Percentiles rank a stretch among this genome's conserved stretches.
These are phyloP conservation scores for Cryptomeria japonica DNA, from an alignment of 75 land plant species.

Conservation along the genomic window DNA sequence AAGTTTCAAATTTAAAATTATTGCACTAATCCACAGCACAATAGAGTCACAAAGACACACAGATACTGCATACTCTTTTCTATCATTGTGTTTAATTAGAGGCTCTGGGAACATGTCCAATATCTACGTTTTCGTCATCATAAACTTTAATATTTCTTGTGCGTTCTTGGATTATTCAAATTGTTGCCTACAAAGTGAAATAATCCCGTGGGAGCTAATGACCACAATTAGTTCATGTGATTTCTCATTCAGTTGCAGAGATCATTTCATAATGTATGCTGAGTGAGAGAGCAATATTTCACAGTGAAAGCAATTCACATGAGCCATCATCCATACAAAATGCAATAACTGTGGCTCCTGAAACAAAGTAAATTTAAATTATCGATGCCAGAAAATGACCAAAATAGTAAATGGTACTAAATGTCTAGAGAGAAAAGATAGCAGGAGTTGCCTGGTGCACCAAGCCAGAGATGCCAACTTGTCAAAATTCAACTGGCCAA, in stretches of 20 bases:
- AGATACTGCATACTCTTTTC: not conserved
- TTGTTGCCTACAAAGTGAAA: not conserved
- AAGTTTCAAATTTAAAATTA: no score
- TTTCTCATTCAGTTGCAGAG: not conserved
- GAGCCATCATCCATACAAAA: not conserved
- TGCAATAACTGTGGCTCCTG: not conserved
- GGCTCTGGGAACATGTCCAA: not conserved
- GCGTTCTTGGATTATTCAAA: not conserved
- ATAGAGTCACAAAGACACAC: not conserved
- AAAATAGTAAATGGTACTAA: no score
- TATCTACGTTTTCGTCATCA: not conserved
- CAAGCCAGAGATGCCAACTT: no score
- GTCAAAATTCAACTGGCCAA: no score
- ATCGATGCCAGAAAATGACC: no score
- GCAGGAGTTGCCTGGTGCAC: no score
- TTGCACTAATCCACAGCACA: not conserved
- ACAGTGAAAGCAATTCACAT: not conserved
- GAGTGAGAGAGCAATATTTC: not conserved
- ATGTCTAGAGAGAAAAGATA: no score
- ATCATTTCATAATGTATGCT: not conserved
- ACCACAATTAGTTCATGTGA: not conserved
- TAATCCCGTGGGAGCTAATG: not conserved
- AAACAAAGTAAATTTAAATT: no score
- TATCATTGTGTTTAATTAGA: not conserved
- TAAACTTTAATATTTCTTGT: not conserved